These are phyloP conservation scores for Inonotus obliquus DNA, from an alignment of 1,284 basidiomycete species.

Conservation along the genomic window DNA sequence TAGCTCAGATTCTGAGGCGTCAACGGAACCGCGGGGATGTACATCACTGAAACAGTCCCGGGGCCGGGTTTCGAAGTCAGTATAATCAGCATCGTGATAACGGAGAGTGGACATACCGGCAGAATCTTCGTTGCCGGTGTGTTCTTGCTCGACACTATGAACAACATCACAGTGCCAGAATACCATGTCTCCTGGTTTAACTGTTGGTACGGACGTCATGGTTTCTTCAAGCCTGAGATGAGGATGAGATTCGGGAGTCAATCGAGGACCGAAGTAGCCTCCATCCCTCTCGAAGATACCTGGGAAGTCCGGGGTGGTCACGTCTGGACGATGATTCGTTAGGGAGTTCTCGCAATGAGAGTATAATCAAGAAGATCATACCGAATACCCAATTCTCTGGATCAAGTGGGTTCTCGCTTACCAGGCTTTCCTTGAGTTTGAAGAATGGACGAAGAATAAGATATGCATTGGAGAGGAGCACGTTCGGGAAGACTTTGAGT, in stretches of 20 bases:
- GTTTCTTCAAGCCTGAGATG: constrained; percentile 65
- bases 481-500: constrained; percentile 71
- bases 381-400: constrained; percentile 72
- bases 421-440: constrained; percentile 40
- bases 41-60: constrained; percentile 58
- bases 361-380: constrained; percentile 22
- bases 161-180: constrained; percentile 87
- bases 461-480: constrained; percentile 74
- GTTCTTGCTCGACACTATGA: constrained; percentile 74
- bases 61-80: not conserved
- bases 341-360: not conserved
- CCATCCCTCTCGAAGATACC: constrained; percentile 42
- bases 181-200: constrained; percentile 78
- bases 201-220: constrained; percentile 73
- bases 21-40: constrained; percentile 76
- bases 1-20: constrained; percentile 64
- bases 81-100: not conserved
- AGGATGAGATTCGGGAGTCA: constrained; percentile 52
- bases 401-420: constrained; percentile 43
- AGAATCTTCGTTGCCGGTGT: constrained; percentile 68
- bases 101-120: constrained; percentile 41
- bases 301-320: constrained; percentile 52
- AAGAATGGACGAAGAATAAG: constrained; percentile 85
- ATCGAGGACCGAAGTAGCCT: constrained; percentile 50
- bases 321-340: constrained; percentile 34